These are phyloP conservation scores for Leccinum sublutescens DNA, from an alignment of 768 basidiomycete species.

Conservation along the genomic window DNA sequence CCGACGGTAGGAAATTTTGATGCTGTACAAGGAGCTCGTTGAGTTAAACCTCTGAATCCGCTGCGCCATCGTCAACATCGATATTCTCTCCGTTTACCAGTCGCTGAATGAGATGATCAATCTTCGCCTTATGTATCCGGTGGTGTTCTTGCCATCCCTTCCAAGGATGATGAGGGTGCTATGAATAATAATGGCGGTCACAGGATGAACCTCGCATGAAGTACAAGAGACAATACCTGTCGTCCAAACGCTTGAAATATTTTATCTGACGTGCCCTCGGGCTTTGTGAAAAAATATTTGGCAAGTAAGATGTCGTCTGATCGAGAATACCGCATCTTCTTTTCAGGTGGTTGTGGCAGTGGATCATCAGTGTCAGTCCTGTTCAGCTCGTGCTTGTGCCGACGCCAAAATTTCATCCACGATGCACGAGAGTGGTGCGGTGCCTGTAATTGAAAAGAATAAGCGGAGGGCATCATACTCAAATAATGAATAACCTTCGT, in stretches of 20 bases:
- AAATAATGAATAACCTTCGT: conserved; percentile 45
- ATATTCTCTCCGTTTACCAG: conserved; percentile 57
- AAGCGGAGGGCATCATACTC: not conserved
- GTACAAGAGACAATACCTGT: conserved; percentile 41
- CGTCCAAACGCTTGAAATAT: conserved; percentile 81
- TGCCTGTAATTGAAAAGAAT: conserved; percentile 45
- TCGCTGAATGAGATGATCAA: conserved; percentile 73
- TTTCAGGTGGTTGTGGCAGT: conserved; percentile 73
- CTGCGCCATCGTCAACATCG: conserved; percentile 32
- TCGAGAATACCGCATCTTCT: conserved; percentile 85
- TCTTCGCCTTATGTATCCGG: conserved; percentile 82
- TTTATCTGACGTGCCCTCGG: conserved; percentile 80
- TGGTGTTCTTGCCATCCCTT: conserved; percentile 95
- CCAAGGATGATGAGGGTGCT: conserved; percentile 91
- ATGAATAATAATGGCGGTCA: conserved; percentile 7
- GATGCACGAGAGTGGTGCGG: conserved; percentile 90
- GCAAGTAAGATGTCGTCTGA: conserved; percentile 80
- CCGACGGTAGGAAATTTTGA: not conserved
- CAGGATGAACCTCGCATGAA: not conserved
- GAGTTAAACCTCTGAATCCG: conserved; percentile 28
- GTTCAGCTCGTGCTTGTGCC: conserved; percentile 82
- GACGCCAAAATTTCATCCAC: conserved; percentile 92
- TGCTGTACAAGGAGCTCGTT: conserved; percentile 7
- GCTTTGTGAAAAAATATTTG: conserved; percentile 66
- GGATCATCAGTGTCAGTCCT: conserved; percentile 66